phyloP scores from a whole-genome alignment of 305 asterid species.

The Plantago lanceolata region DNA sequence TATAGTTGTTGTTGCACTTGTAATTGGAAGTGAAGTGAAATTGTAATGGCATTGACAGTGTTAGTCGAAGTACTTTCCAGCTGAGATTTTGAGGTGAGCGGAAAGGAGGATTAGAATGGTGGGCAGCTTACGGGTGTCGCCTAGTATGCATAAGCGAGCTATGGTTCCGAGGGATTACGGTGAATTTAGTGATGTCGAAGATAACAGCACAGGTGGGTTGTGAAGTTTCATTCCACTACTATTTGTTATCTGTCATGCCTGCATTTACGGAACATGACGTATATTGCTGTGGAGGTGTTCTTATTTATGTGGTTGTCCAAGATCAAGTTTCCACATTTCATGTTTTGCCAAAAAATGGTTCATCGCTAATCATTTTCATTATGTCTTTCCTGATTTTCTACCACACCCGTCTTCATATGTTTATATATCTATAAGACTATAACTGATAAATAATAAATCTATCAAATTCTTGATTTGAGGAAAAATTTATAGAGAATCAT shows the following conservation, averaged over 20 bases:
- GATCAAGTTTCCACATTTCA: no score
- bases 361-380: no score
- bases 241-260: background rate
- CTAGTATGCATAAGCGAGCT: slow-evolving; percentile 52
- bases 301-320: no score
- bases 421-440: no score
- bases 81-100: slow-evolving; percentile 20
- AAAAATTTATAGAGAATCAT: background rate
- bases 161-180: slow-evolving; percentile 45
- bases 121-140: slow-evolving; percentile 38
- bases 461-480: background rate
- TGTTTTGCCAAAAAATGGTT: no score
- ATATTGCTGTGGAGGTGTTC: no score
- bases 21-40: slow-evolving; percentile 4
- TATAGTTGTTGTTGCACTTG: background rate
- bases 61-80: slow-evolving; percentile 18
- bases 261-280: no score
- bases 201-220: slow-evolving; percentile 36
- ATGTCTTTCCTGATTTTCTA: no score
- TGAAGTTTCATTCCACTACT: background rate
- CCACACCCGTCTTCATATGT: no score
- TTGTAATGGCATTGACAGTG: slow-evolving; percentile 19
- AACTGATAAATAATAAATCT: no score
- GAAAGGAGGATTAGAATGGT: slow-evolving; percentile 36
- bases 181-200: slow-evolving; percentile 43